These are phyloP conservation scores for Globisporangium cystogenes DNA, from an alignment of 352 stramenopile genomes.

Conservation along the genomic window DNA sequence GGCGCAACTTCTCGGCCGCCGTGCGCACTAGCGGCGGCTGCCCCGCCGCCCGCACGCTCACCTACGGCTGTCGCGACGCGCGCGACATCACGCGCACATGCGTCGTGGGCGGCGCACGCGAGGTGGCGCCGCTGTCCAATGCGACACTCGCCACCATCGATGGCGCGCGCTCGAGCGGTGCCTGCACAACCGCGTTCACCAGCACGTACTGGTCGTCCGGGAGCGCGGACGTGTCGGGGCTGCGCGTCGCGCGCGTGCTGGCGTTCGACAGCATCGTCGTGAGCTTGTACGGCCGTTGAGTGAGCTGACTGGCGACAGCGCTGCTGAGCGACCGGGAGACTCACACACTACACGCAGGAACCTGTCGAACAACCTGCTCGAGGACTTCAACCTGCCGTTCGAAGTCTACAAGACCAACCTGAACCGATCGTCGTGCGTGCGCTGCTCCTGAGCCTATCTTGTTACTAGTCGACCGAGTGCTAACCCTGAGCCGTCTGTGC, in stretches of 20 bases:
- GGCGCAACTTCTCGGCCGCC: background rate
- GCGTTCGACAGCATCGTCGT: conserved; percentile 1
- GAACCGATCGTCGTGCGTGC: background rate
- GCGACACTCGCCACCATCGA: background rate
- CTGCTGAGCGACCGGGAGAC: background rate
- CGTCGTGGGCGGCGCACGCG: conserved; percentile 3
- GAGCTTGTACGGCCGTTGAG: background rate
- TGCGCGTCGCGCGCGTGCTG: conserved; percentile 6
- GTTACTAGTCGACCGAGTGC: background rate
- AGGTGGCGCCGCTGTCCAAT: background rate
- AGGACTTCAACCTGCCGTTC: conserved; percentile 8
- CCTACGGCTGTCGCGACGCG: background rate
- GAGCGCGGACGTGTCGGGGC: background rate
- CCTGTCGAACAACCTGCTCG: conserved; percentile 12
- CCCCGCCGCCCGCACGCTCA: background rate
- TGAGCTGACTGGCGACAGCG: background rate
- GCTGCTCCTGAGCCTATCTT: background rate
- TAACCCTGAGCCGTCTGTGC: background rate
- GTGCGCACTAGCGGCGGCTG: background rate
- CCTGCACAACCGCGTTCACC: conserved; percentile 10
- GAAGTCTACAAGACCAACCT: background rate
- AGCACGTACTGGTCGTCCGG: background rate
- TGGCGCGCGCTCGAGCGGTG: background rate
- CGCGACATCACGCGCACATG: conserved; percentile 1
- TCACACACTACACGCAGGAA: background rate